A percentile compares a stretch with the other conserved stretches of the same genome.
These are phyloP conservation scores for Helotiales sp. DNA, from an alignment of 2,329 filamentous ascomycete genomes.

Conservation along the genomic window DNA sequence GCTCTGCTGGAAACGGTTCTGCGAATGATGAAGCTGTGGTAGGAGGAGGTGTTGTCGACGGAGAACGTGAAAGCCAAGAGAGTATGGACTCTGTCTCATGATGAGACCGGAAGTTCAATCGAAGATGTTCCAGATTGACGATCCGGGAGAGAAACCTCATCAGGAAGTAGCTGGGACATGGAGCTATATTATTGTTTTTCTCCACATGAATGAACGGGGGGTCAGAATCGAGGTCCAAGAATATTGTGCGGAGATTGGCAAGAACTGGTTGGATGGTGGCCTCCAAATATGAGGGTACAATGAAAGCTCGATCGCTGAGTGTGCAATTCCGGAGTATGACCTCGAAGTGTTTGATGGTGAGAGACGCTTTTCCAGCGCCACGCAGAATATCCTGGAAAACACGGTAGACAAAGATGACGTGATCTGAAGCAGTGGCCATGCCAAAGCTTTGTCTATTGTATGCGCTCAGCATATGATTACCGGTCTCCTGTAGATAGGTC, in stretches of 20 bases:
- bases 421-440: conserved; percentile 20
- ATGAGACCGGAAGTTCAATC: conserved; percentile 53
- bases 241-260: conserved; percentile 51
- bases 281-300: conserved; percentile 49
- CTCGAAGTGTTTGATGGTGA: conserved; percentile 52
- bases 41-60: background rate
- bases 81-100: conserved; percentile 8
- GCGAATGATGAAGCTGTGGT: conserved; percentile 2
- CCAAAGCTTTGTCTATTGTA: background rate
- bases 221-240: conserved; percentile 44
- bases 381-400: conserved; percentile 50
- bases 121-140: conserved; percentile 55
- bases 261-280: conserved; percentile 50
- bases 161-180: conserved; percentile 32
- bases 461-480: background rate
- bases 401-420: conserved; percentile 36
- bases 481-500: conserved; percentile 1
- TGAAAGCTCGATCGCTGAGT: conserved; percentile 52
- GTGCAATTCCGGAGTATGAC: conserved; percentile 47
- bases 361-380: conserved; percentile 49
- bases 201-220: conserved; percentile 22
- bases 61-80: conserved; percentile 20
- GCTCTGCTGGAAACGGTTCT: conserved; percentile 38
- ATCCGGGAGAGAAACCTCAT: conserved; percentile 43
- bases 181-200: conserved; percentile 34